Evolutionary conservation across 495 filamentous ascomycete genomes (phyloP), one percentile per base, ranked within the genome.

Genomic region (Lentithecium fluviatile): DNA sequence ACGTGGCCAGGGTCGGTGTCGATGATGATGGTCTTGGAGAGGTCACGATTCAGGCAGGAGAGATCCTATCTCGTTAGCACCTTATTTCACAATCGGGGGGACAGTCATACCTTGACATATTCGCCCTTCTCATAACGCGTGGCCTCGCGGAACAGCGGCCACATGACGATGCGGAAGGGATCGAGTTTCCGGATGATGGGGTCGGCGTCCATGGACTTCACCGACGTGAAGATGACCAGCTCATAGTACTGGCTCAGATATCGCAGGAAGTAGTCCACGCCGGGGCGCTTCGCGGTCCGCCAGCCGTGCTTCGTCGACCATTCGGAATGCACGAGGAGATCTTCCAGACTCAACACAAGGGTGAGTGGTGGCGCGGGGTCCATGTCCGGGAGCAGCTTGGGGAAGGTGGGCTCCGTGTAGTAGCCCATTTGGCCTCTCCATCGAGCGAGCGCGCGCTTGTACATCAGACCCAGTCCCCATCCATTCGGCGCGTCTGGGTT

Each of bases 171-270:
- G 47, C 86, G 90, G 76, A 87, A 97, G n/a, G 92, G 94, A 71
- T 97, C 94, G 38, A 98, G 80, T 75, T 98, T 98, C 48, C 88
- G 83, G 63, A 96, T 85, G 21, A 98, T 80, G 15, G 90, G 89
- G 56, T 95, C 92, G 10, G 84, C 94, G 62, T 87, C 87, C 70
- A 83, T 83, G 65, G 83, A 88, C 4, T 91, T 88, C 15, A 91
- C 84, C 56, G 80, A 90, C 25, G 95, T 97, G 78, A 96, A 98
- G 45, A 98, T 82, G 37, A 97, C 95, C 21, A 98, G 80, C 72
- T 98, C 94, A 74, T 96, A 98, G 79, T 97, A 97, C 71, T 96
- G 90, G 74, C 87, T 91, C 38, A 98, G 80, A 71, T 98, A 98
- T 69, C 88, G 89, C 53, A 98, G 74, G 78, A 98, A 97, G 78